These are phyloP conservation scores for Diospyros kaki DNA, from an alignment of 148 eudicot genomes.

Conservation along the genomic window DNA sequence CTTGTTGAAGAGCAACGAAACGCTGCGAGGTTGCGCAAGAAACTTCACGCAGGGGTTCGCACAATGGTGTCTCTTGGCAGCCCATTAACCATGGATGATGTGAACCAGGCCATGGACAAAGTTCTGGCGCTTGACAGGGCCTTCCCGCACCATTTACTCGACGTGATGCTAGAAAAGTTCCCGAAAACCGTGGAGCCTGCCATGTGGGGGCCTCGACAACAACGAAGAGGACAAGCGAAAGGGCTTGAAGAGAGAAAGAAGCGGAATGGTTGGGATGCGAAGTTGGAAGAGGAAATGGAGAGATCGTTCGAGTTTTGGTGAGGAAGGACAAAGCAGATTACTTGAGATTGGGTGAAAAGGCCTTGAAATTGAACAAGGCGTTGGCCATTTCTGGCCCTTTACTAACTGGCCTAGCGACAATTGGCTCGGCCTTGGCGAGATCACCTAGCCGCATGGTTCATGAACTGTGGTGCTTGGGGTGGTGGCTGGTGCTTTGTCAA, in stretches of 20 bases:
- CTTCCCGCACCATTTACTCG: conserved; percentile 25
- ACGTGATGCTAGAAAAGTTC: conserved; percentile 44
- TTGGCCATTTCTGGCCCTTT: conserved; percentile 32
- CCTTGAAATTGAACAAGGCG: conserved; percentile 28
- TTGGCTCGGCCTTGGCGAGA: conserved; percentile 21
- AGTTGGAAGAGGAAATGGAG: conserved; percentile 31
- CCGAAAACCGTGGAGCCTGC: conserved; percentile 37
- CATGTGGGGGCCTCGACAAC: conserved; percentile 49
- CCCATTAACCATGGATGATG: conserved; percentile 5
- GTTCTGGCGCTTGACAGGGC: conserved; percentile 39
- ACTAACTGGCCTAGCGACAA: conserved; percentile 31
- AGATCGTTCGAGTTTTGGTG: conserved; percentile 21
- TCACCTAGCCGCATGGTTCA: too few species aligned
- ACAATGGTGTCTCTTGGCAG: conserved; percentile 11
- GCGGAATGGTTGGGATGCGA: conserved; percentile 29
- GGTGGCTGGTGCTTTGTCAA: conserved; percentile 27
- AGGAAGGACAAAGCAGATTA: conserved; percentile 33
- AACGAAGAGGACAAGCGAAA: neutral
- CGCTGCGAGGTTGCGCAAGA: conserved; percentile 29
- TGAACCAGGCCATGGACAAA: conserved; percentile 25
- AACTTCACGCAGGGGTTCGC: conserved; percentile 17
- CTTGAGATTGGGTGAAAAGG: conserved; percentile 30
- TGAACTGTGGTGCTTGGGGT: conserved; percentile 10
- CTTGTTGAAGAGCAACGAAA: conserved; percentile 46
- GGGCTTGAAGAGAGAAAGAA: neutral